Conservation (phyloP, 2,329 filamentous ascomycete species). For the Colletotrichum eleusines region DNA sequence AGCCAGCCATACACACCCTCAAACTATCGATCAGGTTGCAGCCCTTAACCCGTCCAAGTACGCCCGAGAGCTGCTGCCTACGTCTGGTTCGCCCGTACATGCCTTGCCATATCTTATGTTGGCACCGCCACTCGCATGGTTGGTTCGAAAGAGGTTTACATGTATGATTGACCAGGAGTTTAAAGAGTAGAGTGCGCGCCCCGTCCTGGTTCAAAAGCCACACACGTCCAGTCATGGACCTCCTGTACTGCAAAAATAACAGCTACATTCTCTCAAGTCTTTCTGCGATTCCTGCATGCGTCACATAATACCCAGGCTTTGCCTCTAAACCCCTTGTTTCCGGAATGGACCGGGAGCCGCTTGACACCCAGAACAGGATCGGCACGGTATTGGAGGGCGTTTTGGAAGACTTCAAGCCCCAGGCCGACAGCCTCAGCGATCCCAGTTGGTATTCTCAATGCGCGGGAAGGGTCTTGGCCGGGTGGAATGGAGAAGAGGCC, state of each 20-base stretch:
- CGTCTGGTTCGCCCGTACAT: no score
- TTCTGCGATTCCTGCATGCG: no score
- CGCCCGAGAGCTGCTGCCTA: background rate
- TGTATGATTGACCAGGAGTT: background rate
- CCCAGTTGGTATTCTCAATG: background rate
- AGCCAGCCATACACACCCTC: background rate
- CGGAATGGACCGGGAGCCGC: background rate
- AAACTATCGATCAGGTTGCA: no score
- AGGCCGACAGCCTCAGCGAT: background rate
- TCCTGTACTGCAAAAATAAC: no score
- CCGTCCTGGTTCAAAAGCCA: no score
- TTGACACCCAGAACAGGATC: background rate
- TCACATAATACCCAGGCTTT: no score
- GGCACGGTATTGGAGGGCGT: background rate
- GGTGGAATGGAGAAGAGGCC: background rate
- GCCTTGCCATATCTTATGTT: background rate
- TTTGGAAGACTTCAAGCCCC: background rate
- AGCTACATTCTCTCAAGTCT: no score
- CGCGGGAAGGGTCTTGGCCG: background rate
- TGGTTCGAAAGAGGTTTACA: background rate
- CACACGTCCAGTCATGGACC: background rate
- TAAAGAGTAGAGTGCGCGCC: background rate
- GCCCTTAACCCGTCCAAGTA: no score
- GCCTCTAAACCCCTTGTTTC: no score
- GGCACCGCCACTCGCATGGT: no score